phyloP scores from a whole-genome alignment of 768 basidiomycete genomes.

The Chalciporus pseudorubinellus region DNA sequence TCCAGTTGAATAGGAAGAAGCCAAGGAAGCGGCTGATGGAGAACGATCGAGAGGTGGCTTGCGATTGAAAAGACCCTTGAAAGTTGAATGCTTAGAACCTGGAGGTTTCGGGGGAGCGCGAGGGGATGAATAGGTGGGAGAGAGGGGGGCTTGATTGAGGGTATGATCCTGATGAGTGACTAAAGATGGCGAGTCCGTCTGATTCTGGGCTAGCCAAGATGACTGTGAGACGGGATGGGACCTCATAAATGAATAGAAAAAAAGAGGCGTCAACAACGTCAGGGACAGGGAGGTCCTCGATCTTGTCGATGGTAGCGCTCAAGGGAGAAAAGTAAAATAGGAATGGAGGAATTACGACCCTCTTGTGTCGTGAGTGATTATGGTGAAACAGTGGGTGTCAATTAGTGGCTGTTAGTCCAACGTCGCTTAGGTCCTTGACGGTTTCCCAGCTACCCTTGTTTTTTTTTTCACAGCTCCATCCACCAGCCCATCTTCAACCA shows the following conservation, averaged over 20 bases:
- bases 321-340: constrained; percentile 1
- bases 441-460: neutral
- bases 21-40: constrained; percentile 50
- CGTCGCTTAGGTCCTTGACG: neutral
- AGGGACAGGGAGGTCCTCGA: constrained; percentile 8
- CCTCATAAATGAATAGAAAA: constrained; percentile 31
- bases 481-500: neutral
- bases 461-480: neutral
- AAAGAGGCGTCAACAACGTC: constrained; percentile 3
- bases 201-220: constrained; percentile 41
- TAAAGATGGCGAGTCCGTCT: constrained; percentile 35
- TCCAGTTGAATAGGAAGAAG: constrained; percentile 42
- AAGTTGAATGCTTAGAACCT: constrained; percentile 33
- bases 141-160: constrained; percentile 38
- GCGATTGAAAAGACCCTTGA: constrained; percentile 50
- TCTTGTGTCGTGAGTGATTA: neutral
- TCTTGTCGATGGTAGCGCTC: constrained; percentile 8
- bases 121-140: constrained; percentile 44
- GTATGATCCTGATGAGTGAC: constrained; percentile 30
- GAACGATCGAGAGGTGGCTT: constrained; percentile 40
- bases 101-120: constrained; percentile 28
- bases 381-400: too few species aligned
- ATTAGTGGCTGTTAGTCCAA: too few species aligned
- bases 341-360: constrained; percentile 2
- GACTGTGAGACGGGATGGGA: constrained; percentile 27